phyloP scores from a whole-genome alignment of 1,139 yeast species.

The Candida tetrigidarum region DNA sequence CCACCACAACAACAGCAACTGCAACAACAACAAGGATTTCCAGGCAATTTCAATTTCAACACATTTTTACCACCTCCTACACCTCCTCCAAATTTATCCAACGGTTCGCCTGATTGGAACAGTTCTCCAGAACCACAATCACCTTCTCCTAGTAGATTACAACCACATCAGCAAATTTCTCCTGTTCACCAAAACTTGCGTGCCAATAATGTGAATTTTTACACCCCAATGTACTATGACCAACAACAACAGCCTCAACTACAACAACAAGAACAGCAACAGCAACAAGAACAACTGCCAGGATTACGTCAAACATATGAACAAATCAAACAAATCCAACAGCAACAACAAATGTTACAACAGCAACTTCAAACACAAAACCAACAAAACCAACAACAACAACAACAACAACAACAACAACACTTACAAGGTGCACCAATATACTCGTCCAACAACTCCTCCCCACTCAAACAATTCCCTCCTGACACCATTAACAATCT shows the following conservation, averaged over 20 bases:
- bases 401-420: constrained; percentile 11
- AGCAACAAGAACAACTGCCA: constrained; percentile 9
- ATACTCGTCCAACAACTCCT: constrained; percentile 23
- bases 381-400: constrained; percentile 12
- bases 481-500: constrained; percentile 28
- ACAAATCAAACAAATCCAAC: constrained; percentile 13
- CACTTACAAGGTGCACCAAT: constrained; percentile 28
- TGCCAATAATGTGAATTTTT: constrained; percentile 27
- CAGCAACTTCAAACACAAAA: constrained; percentile 14
- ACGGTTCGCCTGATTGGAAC: constrained; percentile 43
- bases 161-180: constrained; percentile 22
- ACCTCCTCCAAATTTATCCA: constrained; percentile 40
- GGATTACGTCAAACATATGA: constrained; percentile 9
- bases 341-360: constrained; percentile 16
- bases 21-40: constrained; percentile 10
- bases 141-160: constrained; percentile 32
- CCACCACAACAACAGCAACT: constrained; percentile 13
- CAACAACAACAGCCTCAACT: constrained; percentile 12
- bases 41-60: constrained; percentile 18
- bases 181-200: constrained; percentile 30
- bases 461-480: constrained; percentile 35
- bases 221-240: constrained; percentile 43
- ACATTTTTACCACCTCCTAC: constrained; percentile 49
- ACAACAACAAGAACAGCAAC: constrained; percentile 6
- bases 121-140: constrained; percentile 49